Evolutionary conservation across 23 red algal genomes (phyloP).

Genomic region (Gracilaria gracilis): DNA sequence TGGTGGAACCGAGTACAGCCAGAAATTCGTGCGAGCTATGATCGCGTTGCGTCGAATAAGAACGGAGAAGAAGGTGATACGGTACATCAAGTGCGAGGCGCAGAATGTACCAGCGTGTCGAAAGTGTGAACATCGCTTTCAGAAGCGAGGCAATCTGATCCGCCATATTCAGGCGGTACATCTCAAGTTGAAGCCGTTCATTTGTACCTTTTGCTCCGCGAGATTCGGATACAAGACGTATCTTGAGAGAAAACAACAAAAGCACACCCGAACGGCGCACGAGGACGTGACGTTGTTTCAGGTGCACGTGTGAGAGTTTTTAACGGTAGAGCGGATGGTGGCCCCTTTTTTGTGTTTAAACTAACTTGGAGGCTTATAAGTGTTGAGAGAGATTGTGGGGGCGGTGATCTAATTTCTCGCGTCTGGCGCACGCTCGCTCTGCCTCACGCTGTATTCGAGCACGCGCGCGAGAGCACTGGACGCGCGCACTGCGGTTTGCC

Average conservation of each 20-base stretch:
- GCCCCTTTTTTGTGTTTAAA: not conserved
- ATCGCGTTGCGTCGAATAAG: not conserved
- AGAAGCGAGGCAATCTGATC: constrained; percentile 54
- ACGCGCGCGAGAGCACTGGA: too few species aligned
- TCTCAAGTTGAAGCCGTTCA: constrained; percentile 74
- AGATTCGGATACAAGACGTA: constrained; percentile 73
- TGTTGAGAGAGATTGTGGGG: too few species aligned
- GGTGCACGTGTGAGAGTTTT: not conserved
- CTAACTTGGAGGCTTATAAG: not conserved
- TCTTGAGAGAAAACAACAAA: constrained; percentile 55
- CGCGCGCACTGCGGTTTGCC: too few species aligned
- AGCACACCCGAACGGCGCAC: not conserved
- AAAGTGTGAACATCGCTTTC: constrained; percentile 56
- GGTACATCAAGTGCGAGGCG: constrained; percentile 29
- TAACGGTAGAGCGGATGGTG: not conserved
- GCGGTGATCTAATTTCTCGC: too few species aligned
- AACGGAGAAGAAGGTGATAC: not conserved
- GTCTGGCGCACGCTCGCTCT: too few species aligned
- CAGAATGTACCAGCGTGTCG: constrained; percentile 10
- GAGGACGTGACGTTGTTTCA: constrained; percentile 3
- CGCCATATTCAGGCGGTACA: constrained; percentile 70
- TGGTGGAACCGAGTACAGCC: too few species aligned
- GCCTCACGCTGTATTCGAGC: too few species aligned
- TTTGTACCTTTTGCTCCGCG: constrained; percentile 41
- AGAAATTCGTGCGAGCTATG: too few species aligned